These are phyloP conservation scores for Sisymbrium irio DNA, from an alignment of 345 rosid genomes.

Conservation along the genomic window DNA sequence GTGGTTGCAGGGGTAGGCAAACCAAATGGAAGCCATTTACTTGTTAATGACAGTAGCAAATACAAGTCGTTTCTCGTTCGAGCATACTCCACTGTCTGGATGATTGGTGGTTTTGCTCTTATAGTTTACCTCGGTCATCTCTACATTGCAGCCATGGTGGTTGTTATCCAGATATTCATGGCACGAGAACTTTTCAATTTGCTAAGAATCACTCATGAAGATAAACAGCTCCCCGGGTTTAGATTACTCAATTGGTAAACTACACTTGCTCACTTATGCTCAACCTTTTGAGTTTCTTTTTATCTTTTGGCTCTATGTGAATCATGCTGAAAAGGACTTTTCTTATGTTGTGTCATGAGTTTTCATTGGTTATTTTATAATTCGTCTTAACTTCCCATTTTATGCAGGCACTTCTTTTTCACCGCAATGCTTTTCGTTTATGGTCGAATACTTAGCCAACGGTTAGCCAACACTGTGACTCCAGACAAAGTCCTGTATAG, in stretches of 20 bases:
- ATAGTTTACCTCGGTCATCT: conserved; percentile 83
- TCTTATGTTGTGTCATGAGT: background rate
- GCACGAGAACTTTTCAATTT: conserved; percentile 73
- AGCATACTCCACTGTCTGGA: conserved; percentile 70
- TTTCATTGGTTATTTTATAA: too few relatives aligned
- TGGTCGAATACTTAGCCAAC: conserved; percentile 81
- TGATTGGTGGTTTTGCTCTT: conserved; percentile 66
- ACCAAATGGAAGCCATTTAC: conserved; percentile 58
- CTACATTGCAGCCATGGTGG: conserved; percentile 82
- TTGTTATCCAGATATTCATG: conserved; percentile 80
- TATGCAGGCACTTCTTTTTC: conserved; percentile 81
- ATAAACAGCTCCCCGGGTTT: conserved; percentile 75
- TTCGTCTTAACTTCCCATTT: background rate
- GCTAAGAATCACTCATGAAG: conserved; percentile 70
- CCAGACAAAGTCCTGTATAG: conserved; percentile 60
- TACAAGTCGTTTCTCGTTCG: conserved; percentile 65
- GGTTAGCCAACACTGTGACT: conserved; percentile 78
- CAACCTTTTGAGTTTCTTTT: background rate
- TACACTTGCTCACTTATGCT: background rate
- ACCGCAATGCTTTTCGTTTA: conserved; percentile 86
- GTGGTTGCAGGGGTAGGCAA: conserved; percentile 43
- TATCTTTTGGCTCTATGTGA: background rate
- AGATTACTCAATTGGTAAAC: conserved; percentile 69
- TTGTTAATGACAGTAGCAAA: conserved; percentile 62
- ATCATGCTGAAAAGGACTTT: background rate